Percentiles rank a stretch among this genome's conserved stretches.
phyloP scores from a whole-genome alignment of 176 grass and related monocot genomes.

The Phoenix roebelenii region DNA sequence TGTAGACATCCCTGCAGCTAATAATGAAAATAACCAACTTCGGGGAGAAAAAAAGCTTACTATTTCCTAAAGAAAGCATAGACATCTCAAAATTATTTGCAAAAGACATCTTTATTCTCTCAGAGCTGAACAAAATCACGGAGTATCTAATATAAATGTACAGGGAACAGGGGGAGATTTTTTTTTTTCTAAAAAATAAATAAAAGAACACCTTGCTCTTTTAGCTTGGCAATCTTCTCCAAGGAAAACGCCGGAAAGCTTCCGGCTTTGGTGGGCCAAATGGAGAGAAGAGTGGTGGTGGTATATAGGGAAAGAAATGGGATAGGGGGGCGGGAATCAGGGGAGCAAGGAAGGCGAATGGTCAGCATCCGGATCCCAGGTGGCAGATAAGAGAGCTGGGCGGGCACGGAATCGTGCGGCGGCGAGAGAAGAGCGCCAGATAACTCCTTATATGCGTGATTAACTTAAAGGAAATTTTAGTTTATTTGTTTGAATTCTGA shows the following conservation, averaged over 20 bases:
- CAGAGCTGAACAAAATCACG: not conserved
- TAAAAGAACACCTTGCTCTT: not conserved
- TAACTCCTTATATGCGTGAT: too few relatives aligned
- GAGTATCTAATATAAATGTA: not conserved
- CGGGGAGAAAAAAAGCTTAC: too few relatives aligned
- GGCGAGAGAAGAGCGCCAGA: too few relatives aligned
- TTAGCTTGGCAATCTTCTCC: not conserved
- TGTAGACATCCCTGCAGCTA: too few relatives aligned
- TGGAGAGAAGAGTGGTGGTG: constrained; percentile 4
- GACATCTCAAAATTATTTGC: too few relatives aligned
- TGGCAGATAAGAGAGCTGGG: constrained; percentile 51
- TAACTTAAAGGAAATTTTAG: too few relatives aligned
- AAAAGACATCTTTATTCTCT: too few relatives aligned
- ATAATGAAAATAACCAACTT: too few relatives aligned
- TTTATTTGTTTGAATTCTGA: too few relatives aligned
- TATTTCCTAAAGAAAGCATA: too few relatives aligned
- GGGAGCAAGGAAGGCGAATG: constrained; percentile 26
- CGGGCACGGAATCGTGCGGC: constrained; percentile 32
- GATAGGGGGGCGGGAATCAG: constrained; percentile 44
- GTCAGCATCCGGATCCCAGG: constrained; percentile 11
- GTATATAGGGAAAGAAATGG: not conserved
- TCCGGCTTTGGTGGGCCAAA: constrained; percentile 5
- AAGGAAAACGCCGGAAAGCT: too few relatives aligned
- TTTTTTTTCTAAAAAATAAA: not conserved
- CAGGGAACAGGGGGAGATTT: not conserved